Conservation (phyloP, 2,329 filamentous ascomycete genomes). For the Trichoderma oligosporum region DNA sequence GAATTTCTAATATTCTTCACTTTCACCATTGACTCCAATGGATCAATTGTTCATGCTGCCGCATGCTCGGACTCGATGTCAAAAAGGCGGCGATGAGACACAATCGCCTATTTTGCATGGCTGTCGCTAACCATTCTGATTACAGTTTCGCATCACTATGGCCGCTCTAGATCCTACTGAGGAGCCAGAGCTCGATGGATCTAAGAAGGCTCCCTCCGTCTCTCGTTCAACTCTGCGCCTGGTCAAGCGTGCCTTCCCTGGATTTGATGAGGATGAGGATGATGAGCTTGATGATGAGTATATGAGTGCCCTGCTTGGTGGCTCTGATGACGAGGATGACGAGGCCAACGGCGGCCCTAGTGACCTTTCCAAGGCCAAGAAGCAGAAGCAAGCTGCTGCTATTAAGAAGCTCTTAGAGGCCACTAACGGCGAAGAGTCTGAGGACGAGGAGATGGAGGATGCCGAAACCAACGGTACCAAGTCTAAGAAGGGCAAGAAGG, state of each 20-base stretch:
- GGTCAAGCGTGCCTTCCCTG: slow-evolving; percentile 65
- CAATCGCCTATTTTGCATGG: background rate
- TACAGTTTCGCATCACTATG: slow-evolving; percentile 95
- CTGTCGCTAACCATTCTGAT: slow-evolving; percentile 29
- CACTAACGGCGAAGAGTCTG: slow-evolving; percentile 55
- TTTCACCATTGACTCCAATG: background rate
- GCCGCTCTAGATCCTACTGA: slow-evolving; percentile 91
- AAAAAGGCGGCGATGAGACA: background rate
- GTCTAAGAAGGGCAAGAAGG: slow-evolving; percentile 67
- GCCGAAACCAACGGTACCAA: slow-evolving; percentile 57
- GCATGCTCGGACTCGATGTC: background rate
- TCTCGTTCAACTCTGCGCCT: slow-evolving; percentile 87
- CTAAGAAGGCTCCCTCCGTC: slow-evolving; percentile 56
- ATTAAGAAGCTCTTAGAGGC: slow-evolving; percentile 73
- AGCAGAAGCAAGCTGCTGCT: slow-evolving; percentile 74
- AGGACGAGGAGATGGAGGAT: slow-evolving; percentile 71
- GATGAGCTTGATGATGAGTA: slow-evolving; percentile 67
- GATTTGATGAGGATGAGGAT: slow-evolving; percentile 55
- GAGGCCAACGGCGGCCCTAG: slow-evolving; percentile 84
- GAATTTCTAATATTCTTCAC: background rate
- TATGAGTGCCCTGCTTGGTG: slow-evolving; percentile 52
- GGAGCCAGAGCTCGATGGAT: slow-evolving; percentile 61
- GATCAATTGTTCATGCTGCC: background rate
- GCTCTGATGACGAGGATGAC: slow-evolving; percentile 50
- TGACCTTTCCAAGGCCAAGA: slow-evolving; percentile 85